phyloP scores from a whole-genome alignment of 495 filamentous ascomycete genomes.

The Amorphotheca resinae region DNA sequence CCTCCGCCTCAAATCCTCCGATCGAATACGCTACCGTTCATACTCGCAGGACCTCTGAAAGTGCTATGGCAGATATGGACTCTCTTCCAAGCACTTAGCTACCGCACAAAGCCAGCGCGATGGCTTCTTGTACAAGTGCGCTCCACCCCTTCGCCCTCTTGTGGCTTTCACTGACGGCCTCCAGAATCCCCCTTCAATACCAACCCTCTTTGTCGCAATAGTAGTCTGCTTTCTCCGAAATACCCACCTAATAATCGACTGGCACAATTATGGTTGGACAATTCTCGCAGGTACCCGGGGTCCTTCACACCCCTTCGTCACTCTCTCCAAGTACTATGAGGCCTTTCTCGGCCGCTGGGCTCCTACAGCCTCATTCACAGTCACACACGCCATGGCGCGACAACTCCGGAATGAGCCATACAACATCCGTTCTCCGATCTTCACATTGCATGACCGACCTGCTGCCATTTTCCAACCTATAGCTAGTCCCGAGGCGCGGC shows the following conservation, averaged over 20 bases:
- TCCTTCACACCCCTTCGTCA: conserved; percentile 64
- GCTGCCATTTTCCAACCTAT: conserved; percentile 71
- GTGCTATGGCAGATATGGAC: conserved; percentile 66
- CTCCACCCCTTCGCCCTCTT: background rate
- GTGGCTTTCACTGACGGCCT: too few species aligned
- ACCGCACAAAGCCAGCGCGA: conserved; percentile 53
- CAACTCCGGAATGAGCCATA: conserved; percentile 53
- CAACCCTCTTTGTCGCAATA: conserved; percentile 65
- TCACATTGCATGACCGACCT: conserved; percentile 78
- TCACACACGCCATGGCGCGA: conserved; percentile 75
- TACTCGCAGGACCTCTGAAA: conserved; percentile 72
- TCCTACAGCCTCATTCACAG: conserved; percentile 68
- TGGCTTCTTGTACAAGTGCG: conserved; percentile 65
- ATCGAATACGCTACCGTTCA: conserved; percentile 61
- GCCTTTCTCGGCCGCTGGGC: conserved; percentile 45
- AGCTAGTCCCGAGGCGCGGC: conserved; percentile 29
- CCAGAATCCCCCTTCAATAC: conserved; percentile 83
- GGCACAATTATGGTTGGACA: conserved; percentile 99
- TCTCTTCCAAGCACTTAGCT: conserved; percentile 59
- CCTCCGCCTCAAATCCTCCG: conserved; percentile 47
- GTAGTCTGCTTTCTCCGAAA: conserved; percentile 65
- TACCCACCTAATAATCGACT: conserved; percentile 80
- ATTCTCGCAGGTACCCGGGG: conserved; percentile 62
- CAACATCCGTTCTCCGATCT: conserved; percentile 46
- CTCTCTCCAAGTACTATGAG: conserved; percentile 66